Evolutionary conservation across 352 stramenopile genomes (phyloP).

Genomic region (Elongisporangium anandrum): DNA sequence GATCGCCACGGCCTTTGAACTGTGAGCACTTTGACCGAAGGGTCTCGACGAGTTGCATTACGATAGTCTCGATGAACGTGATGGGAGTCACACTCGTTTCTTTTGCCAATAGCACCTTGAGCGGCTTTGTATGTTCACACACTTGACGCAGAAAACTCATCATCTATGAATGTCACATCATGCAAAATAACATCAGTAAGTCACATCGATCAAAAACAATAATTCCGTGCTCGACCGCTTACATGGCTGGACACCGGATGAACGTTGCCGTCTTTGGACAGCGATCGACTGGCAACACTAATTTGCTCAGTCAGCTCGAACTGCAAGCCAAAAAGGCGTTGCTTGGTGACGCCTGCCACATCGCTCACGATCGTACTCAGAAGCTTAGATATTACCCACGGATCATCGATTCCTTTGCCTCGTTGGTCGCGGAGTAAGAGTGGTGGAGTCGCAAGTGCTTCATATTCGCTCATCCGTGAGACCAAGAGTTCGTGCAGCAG

Average conservation of each 20-base stretch:
- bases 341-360: conserved; percentile 41
- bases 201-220: too few relatives aligned
- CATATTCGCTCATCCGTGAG: conserved; percentile 21
- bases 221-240: conserved; percentile 10
- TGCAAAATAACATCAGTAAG: background rate
- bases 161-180: conserved; percentile 24
- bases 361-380: conserved; percentile 34
- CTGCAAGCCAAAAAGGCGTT: conserved; percentile 61
- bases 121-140: conserved; percentile 56
- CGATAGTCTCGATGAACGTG: conserved; percentile 55
- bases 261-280: conserved; percentile 76
- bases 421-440: conserved; percentile 63
- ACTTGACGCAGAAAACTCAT: conserved; percentile 74
- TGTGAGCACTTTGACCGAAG: conserved; percentile 47
- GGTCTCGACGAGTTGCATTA: conserved; percentile 66
- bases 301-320: conserved; percentile 50
- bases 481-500: conserved; percentile 50
- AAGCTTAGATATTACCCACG: conserved; percentile 52
- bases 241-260: conserved; percentile 73
- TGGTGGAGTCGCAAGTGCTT: conserved; percentile 39
- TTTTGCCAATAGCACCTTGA: conserved; percentile 51
- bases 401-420: conserved; percentile 55
- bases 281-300: conserved; percentile 29
- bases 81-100: conserved; percentile 43
- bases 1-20: conserved; percentile 45